Conservation (phyloP, 1,139 yeast genomes). For the Hemisphaericaspora xylofermentans region DNA sequence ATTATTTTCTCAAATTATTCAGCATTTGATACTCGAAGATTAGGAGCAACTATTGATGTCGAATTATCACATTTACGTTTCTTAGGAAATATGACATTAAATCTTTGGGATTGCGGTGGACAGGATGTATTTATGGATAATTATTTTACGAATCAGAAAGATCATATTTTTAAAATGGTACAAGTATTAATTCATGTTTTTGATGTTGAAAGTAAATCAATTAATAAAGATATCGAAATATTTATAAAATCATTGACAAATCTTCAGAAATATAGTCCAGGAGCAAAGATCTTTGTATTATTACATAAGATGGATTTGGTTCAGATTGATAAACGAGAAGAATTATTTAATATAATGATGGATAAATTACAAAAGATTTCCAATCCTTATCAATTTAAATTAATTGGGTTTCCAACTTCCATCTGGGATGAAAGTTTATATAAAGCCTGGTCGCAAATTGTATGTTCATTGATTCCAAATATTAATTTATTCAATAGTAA, state of each 20-base stretch:
- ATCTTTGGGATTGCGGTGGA: conserved; percentile 98
- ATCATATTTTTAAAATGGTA: conserved; percentile 91
- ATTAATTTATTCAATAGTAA: conserved; percentile 79
- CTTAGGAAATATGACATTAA: conserved; percentile 91
- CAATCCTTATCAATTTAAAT: conserved; percentile 70
- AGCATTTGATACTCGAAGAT: conserved; percentile 90
- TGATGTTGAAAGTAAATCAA: conserved; percentile 91
- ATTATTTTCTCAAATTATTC: conserved; percentile 93
- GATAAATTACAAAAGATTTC: conserved; percentile 76
- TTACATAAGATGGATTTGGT: conserved; percentile 97
- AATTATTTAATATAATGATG: conserved; percentile 81
- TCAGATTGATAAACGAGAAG: conserved; percentile 81
- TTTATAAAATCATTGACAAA: conserved; percentile 83
- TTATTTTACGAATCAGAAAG: conserved; percentile 82
- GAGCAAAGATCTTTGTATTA: conserved; percentile 86
- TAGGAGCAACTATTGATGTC: conserved; percentile 97
- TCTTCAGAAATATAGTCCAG: conserved; percentile 81
- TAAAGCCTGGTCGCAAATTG: conserved; percentile 96
- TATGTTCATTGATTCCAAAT: conserved; percentile 91
- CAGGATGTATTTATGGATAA: conserved; percentile 97
- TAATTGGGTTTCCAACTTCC: conserved; percentile 92
- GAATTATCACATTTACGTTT: conserved; percentile 94
- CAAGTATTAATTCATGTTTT: conserved; percentile 97
- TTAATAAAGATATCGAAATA: conserved; percentile 89
- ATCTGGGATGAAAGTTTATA: conserved; percentile 97